Base-by-base conservation (phyloP, 2,329 filamentous ascomycete genomes). In the Aspergillus hiratsukae region DNA sequence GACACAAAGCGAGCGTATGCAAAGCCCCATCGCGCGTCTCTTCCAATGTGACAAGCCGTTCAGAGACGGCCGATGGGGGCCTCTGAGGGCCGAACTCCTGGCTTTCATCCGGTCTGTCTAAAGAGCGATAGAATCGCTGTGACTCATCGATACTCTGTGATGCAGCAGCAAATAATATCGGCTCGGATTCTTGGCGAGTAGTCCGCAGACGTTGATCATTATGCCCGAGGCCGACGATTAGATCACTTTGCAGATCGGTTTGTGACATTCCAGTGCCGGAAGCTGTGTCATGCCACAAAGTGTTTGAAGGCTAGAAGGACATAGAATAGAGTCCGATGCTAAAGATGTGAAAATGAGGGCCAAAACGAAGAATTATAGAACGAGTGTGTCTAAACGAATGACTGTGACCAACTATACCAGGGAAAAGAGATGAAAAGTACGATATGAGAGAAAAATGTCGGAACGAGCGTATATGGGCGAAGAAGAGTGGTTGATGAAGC, bases 1-100 rank as follows among this genome's bases (percentile, higher is more conserved):
- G 66, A 55, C 68, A 71, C 27, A 62, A 59, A 6, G 51, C 45
- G 21, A 72, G 64, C 8, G 68, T 64, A 14, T 65, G 53, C 9
- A 64, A 51, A 14, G 66, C 67, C 40, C 61, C 60, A 7, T 55
- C 51, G 23, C 67, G 66, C 5, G 63, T 62, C 41, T 63, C 53
- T 48, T 63, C 50, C 43, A 46, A 14, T 14, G 43, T 46, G 19
- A 23, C 43, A 10, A 46, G 43, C 17, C 21, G 23, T 14, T 46
- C 19, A 10, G 43, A 23, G 17, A 65, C 48, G 7, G 61, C 50
- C 23, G 46, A 11, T 40, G 37, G 54, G n/a, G 10, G 17, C 40
- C 46, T 28, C 4, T 29, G 23, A 3, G 21, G 19, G 29, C 51
- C n/a, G 21, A 51, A n/a, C 27, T 48, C 54, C 28, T 27, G 55